These are phyloP conservation scores for Cubamyces sp. DNA, from an alignment of 768 basidiomycete genomes.

Conservation along the genomic window DNA sequence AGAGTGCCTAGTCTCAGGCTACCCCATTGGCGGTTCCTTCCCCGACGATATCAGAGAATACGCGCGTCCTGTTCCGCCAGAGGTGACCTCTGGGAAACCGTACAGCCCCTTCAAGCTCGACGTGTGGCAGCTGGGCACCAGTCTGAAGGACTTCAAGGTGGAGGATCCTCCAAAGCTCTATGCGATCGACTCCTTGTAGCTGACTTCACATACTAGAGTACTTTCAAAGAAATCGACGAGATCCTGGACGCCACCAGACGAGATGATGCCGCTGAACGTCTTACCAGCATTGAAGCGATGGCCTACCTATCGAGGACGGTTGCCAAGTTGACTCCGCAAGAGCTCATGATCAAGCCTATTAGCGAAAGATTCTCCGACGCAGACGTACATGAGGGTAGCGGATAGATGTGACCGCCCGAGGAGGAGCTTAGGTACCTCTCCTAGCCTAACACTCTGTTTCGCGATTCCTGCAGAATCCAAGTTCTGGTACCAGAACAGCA, in stretches of 20 bases:
- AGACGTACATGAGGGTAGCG: no score
- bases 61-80: conserved; percentile 30
- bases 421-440: no score
- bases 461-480: no score
- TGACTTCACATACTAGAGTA: background rate
- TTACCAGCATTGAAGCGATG: background rate
- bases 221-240: background rate
- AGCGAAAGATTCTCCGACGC: no score
- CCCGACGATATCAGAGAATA: conserved; percentile 18
- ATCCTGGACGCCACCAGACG: background rate
- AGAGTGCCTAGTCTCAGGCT: conserved; percentile 8
- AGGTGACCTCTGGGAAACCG: conserved; percentile 26
- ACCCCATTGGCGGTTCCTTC: background rate
- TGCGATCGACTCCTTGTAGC: background rate
- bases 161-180: background rate
- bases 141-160: conserved; percentile 25
- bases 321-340: background rate
- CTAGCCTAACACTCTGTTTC: no score
- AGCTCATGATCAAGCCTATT: background rate
- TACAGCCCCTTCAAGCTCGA: conserved; percentile 38
- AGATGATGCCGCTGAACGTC: background rate
- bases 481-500: no score
- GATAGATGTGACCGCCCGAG: no score
- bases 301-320: background rate
- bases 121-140: conserved; percentile 36